Evolutionary conservation across 768 basidiomycete genomes (phyloP).

Genomic region (Russula virescens): DNA sequence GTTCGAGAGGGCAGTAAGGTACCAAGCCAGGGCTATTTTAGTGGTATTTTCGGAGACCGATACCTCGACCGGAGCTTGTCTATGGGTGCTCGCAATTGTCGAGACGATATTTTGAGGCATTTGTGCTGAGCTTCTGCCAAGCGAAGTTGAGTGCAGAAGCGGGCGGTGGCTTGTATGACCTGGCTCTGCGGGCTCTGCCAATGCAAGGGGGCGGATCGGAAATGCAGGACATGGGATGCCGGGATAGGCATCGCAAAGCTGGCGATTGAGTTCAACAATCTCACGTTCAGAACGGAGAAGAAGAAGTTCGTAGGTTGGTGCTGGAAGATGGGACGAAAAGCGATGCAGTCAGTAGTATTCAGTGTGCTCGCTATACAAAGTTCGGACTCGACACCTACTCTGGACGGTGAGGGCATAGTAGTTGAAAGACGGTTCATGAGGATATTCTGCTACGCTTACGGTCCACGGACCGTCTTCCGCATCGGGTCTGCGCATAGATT

Average conservation of each 20-base stretch:
- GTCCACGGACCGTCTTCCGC: slow-evolving; percentile 79
- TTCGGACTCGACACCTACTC: not conserved
- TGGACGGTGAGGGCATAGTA: not conserved
- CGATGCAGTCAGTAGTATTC: slow-evolving; percentile 9
- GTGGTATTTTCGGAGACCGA: slow-evolving; percentile 30
- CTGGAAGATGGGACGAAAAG: slow-evolving; percentile 36
- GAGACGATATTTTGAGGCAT: slow-evolving; percentile 22
- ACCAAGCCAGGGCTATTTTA: slow-evolving; percentile 61
- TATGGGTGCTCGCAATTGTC: slow-evolving; percentile 25
- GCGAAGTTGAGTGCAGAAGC: slow-evolving; percentile 72
- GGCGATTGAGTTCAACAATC: slow-evolving; percentile 71
- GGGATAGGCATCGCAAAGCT: slow-evolving; percentile 64
- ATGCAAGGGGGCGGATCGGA: slow-evolving; percentile 51
- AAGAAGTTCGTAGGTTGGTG: slow-evolving; percentile 87
- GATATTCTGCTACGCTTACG: slow-evolving; percentile 80
- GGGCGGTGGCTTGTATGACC: slow-evolving; percentile 81
- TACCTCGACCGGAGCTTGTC: slow-evolving; percentile 25
- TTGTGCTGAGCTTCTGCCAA: slow-evolving; percentile 44
- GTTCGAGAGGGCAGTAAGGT: slow-evolving; percentile 75
- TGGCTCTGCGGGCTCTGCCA: slow-evolving; percentile 56
- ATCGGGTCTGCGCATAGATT: slow-evolving; percentile 41
- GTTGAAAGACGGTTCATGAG: slow-evolving; percentile 55
- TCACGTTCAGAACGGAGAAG: slow-evolving; percentile 72
- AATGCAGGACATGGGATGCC: slow-evolving; percentile 51
- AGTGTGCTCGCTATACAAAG: not conserved